These are phyloP conservation scores for Rhodamnia argentea DNA, from an alignment of 345 rosid species.

Conservation along the genomic window DNA sequence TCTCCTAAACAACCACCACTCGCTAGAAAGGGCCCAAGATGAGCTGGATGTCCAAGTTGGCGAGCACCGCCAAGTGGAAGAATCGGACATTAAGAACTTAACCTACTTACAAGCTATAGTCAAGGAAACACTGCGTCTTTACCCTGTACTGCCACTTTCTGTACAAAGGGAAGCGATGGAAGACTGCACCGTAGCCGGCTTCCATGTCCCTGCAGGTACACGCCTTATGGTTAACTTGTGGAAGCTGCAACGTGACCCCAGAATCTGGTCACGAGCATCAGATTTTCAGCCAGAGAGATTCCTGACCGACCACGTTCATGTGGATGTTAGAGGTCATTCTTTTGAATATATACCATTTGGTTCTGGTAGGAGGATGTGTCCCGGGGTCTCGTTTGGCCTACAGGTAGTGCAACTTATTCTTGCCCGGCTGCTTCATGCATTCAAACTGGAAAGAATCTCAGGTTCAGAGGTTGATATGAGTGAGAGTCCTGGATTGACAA, in stretches of 20 bases:
- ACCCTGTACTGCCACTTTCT: conserved; percentile 14
- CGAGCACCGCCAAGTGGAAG: conserved; percentile 11
- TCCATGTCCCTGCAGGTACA: conserved; percentile 4
- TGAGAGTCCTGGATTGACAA: conserved; percentile 10
- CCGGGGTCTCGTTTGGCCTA: conserved; percentile 11
- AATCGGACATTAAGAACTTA: conserved; percentile 15
- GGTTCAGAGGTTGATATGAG: conserved; percentile 9
- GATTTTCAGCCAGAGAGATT: conserved; percentile 20
- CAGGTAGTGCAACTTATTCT: conserved; percentile 10
- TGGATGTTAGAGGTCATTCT: conserved; percentile 6
- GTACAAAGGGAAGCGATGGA: conserved; percentile 12
- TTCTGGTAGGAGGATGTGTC: conserved; percentile 23
- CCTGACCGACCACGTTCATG: conserved; percentile 3
- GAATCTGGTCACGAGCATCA: conserved; percentile 3
- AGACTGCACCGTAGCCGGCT: conserved; percentile 12
- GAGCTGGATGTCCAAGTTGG: conserved; percentile 23
- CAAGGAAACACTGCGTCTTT: conserved; percentile 15
- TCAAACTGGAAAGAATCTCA: not conserved
- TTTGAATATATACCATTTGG: conserved; percentile 18
- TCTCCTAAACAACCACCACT: conserved; percentile 17
- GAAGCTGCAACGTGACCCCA: conserved; percentile 21
- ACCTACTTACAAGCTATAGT: conserved; percentile 19
- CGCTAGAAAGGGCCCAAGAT: conserved; percentile 9
- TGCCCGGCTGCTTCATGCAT: conserved; percentile 16
- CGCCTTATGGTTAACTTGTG: conserved; percentile 10